Evolutionary conservation across 768 basidiomycete genomes (phyloP).

Genomic region (Leccinum variicolor): DNA sequence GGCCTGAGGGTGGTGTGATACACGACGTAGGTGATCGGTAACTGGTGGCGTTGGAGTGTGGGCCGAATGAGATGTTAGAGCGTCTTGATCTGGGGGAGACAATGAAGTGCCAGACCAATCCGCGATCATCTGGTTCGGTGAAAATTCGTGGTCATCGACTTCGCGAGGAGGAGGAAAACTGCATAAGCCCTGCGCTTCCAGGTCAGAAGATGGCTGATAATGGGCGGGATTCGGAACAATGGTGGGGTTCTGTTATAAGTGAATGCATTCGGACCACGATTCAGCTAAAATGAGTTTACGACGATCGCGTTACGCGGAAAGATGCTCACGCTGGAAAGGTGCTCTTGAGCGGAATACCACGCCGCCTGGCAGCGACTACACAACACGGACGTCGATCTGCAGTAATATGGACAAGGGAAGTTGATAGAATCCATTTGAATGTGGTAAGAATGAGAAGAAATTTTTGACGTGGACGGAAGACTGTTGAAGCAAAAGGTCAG

Average conservation of each 20-base stretch:
- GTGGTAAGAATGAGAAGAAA: slow-evolving; percentile 15
- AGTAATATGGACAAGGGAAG: slow-evolving; percentile 60
- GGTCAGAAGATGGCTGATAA: not conserved
- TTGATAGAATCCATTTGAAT: not conserved
- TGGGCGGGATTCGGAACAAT: not conserved
- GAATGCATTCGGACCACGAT: not conserved
- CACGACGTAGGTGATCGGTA: not conserved
- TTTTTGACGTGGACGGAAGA: slow-evolving; percentile 9
- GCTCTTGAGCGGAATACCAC: slow-evolving; percentile 81
- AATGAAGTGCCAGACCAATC: no score
- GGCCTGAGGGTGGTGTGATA: not conserved
- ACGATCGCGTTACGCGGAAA: slow-evolving; percentile 17
- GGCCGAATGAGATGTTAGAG: not conserved
- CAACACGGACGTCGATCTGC: slow-evolving; percentile 76
- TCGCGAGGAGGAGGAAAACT: not conserved
- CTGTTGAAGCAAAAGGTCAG: slow-evolving; percentile 1
- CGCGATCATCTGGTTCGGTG: no score
- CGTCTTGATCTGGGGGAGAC: not conserved
- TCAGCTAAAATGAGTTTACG: slow-evolving; percentile 6
- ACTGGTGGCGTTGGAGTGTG: not conserved
- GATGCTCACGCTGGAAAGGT: slow-evolving; percentile 58
- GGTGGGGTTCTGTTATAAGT: not conserved
- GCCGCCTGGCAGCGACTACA: slow-evolving; percentile 80
- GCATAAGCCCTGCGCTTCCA: not conserved
- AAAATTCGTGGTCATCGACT: not conserved